A percentile compares a stretch with the other conserved stretches of the same genome.
Evolutionary conservation across 202 grass and related monocot genomes (phyloP).

Genomic region (Cymbopogon flexuosus): DNA sequence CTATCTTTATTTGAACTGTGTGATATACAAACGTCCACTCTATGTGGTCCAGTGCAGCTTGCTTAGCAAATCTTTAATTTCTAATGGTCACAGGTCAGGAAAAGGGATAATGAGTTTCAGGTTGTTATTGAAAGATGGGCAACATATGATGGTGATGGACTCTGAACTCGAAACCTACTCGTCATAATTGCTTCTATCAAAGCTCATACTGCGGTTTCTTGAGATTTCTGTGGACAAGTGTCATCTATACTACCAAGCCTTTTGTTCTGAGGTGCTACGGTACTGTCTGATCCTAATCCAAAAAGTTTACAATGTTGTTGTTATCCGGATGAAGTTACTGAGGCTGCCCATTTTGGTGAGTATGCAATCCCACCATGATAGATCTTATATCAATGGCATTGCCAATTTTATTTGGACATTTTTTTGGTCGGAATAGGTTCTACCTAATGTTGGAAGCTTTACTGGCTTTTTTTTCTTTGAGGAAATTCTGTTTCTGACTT

Average conservation of each 20-base stretch:
- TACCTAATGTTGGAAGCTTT: neutral
- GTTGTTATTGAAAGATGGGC: slow-evolving; percentile 92
- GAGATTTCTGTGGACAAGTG: neutral
- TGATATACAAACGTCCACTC: neutral
- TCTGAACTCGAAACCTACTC: slow-evolving; percentile 36
- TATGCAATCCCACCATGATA: neutral
- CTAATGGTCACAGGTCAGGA: slow-evolving; percentile 54
- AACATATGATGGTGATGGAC: slow-evolving; percentile 91
- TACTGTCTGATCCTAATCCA: neutral
- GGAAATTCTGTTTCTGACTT: neutral
- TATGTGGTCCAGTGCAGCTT: neutral
- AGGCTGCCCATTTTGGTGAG: slow-evolving; percentile 19
- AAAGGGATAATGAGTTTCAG: slow-evolving; percentile 71
- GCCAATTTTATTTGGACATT: neutral
- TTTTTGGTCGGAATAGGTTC: neutral
- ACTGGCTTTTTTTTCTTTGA: neutral
- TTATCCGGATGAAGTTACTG: neutral
- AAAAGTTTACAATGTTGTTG: neutral
- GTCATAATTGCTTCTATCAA: slow-evolving; percentile 1
- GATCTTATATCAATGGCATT: neutral
- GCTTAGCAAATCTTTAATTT: slow-evolving; percentile 18
- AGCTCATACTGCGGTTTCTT: neutral
- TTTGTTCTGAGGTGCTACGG: slow-evolving; percentile 1
- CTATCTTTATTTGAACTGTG: neutral
- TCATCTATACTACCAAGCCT: neutral